Evolutionary conservation across 2,329 filamentous ascomycete genomes (phyloP).

Genomic region (Talaromyces pinophilus): DNA sequence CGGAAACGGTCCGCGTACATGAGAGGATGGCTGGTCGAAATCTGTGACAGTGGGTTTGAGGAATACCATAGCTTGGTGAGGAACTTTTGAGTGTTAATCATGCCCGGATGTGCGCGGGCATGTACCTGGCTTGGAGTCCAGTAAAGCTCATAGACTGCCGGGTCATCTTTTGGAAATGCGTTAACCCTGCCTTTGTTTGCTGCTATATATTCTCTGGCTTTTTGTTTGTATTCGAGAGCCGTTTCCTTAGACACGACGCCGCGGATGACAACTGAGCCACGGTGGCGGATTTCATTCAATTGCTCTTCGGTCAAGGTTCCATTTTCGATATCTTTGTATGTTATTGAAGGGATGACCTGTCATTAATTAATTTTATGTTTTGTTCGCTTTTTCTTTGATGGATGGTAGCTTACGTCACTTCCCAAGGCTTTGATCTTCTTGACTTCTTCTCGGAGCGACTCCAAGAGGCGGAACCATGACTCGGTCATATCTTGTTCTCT

Average conservation of each 20-base stretch:
- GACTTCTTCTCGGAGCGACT: conserved; percentile 43
- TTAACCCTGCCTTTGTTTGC: conserved; percentile 57
- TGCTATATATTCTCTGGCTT: conserved; percentile 65
- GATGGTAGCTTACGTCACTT: conserved; percentile 37
- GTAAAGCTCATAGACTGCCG: conserved; percentile 61
- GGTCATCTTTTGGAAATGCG: conserved; percentile 66
- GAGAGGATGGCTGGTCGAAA: conserved; percentile 61
- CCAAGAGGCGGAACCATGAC: conserved; percentile 48
- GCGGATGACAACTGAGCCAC: conserved; percentile 65
- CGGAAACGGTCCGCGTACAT: conserved; percentile 71
- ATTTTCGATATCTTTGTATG: conserved; percentile 39
- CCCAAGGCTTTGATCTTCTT: conserved; percentile 44
- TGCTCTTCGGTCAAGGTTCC: conserved; percentile 3
- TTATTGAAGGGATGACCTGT: conserved; percentile 47
- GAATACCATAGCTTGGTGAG: conserved; percentile 67
- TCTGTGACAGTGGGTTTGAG: conserved; percentile 48
- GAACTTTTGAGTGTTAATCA: conserved; percentile 62
- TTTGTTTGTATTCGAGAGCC: conserved; percentile 65
- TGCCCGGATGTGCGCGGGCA: conserved; percentile 66
- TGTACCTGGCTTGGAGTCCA: conserved; percentile 61
- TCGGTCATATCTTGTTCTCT: conserved; percentile 42
- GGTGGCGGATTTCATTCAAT: conserved; percentile 54
- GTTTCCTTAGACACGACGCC: conserved; percentile 65
- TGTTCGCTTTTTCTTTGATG: neutral
- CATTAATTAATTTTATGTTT: neutral